These are phyloP conservation scores for Seminavis robusta DNA, from an alignment of 108 stramenopile genomes.

Conservation along the genomic window DNA sequence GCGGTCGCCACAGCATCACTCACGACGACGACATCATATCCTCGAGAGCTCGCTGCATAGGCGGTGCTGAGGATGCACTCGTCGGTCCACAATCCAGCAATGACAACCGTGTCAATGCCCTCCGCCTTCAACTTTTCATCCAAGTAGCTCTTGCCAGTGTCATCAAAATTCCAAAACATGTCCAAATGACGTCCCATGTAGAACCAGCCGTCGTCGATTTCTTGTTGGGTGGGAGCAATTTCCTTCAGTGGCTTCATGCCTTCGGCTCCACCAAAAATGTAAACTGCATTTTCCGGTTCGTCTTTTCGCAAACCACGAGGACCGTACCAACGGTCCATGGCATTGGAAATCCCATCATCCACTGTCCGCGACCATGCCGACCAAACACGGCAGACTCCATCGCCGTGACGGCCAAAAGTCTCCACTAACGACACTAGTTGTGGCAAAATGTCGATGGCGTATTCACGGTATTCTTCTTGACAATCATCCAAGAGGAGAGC, in stretches of 20 bases:
- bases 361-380: neutral
- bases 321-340: slow-evolving; percentile 1
- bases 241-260: neutral
- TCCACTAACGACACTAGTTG: neutral
- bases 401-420: neutral
- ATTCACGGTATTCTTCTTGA: neutral
- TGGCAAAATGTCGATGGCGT: neutral
- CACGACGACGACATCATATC: slow-evolving; percentile 39
- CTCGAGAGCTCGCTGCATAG: neutral
- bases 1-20: slow-evolving; percentile 18
- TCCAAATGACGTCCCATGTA: neutral
- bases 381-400: neutral
- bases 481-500: slow-evolving; percentile 1
- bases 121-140: neutral
- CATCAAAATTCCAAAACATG: slow-evolving; percentile 6
- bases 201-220: neutral
- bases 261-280: neutral
- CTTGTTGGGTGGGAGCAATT: slow-evolving; percentile 1
- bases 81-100: neutral
- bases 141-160: slow-evolving; percentile 2
- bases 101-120: slow-evolving; percentile 2
- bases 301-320: neutral
- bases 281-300: neutral
- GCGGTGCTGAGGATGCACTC: neutral
- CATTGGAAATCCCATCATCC: slow-evolving; percentile 1